Percentiles rank a stretch among this genome's conserved stretches.
phyloP scores from a whole-genome alignment of 192 early-diverging fungal genomes.

The Podochytrium sp. region DNA sequence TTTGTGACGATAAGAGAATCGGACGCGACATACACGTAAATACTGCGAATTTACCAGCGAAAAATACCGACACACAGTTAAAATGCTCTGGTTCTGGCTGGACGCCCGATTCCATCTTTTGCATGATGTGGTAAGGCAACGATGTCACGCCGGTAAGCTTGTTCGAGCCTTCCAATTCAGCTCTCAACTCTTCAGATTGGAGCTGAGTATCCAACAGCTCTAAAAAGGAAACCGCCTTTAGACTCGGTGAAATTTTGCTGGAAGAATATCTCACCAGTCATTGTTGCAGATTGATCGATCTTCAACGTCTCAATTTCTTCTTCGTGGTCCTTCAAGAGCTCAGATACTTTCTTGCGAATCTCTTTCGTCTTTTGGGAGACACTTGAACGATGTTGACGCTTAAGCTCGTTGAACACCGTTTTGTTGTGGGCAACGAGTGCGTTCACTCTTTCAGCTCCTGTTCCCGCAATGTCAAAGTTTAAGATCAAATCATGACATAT shows the following conservation, averaged over 20 bases:
- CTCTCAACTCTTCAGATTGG: constrained; percentile 7
- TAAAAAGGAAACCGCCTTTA: constrained; percentile 5
- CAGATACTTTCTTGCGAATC: constrained; percentile 17
- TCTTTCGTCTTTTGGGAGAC: constrained; percentile 8
- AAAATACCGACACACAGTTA: neutral
- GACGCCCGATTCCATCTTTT: constrained; percentile 5
- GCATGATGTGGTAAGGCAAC: constrained; percentile 11
- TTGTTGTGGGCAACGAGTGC: constrained; percentile 9
- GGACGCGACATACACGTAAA: no score
- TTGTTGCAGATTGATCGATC: constrained; percentile 17
- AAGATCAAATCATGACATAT: neutral
- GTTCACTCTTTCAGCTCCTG: neutral
- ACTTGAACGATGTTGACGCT: neutral
- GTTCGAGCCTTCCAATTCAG: neutral
- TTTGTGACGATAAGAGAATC: neutral
- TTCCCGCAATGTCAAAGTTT: neutral
- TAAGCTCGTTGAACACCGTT: constrained; percentile 10
- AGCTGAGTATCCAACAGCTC: constrained; percentile 21
- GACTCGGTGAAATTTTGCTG: constrained; percentile 8
- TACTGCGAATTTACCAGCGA: neutral
- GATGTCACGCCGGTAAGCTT: constrained; percentile 5
- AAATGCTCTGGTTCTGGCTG: neutral
- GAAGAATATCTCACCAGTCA: constrained; percentile 14
- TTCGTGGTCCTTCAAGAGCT: constrained; percentile 32
- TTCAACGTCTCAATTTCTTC: constrained; percentile 28